Evolutionary conservation across 306 rosid species (phyloP).

Genomic region (Vicia sativa): DNA sequence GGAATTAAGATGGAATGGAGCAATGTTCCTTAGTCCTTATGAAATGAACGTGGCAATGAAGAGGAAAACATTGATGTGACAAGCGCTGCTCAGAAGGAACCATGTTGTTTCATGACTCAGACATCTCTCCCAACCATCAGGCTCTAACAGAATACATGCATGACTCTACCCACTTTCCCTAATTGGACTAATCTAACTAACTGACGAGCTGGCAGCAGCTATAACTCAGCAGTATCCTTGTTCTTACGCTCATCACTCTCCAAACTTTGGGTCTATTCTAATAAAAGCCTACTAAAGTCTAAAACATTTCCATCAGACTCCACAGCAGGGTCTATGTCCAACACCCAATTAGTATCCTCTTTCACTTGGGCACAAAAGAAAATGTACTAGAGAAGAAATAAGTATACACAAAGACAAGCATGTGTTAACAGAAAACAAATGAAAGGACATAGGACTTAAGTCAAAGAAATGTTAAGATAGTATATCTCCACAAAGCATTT

Average conservation of each 20-base stretch:
- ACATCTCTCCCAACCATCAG: background rate
- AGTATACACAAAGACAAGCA: conserved; percentile 6
- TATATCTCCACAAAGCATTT: conserved; percentile 12
- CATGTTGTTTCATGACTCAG: background rate
- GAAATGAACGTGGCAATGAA: background rate
- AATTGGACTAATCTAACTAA: background rate
- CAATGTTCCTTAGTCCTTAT: background rate
- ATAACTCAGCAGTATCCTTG: background rate
- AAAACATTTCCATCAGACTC: background rate
- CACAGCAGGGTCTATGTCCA: background rate
- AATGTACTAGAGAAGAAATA: conserved; percentile 1
- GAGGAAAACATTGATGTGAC: background rate
- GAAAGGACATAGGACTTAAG: background rate
- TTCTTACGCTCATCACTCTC: background rate
- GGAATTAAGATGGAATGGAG: background rate
- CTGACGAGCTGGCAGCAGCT: background rate
- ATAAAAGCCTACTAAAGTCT: background rate
- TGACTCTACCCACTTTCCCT: background rate
- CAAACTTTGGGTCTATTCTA: background rate
- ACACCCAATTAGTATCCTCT: background rate
- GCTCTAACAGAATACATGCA: background rate
- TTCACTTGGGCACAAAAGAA: background rate
- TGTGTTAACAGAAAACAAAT: background rate
- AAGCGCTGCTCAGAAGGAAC: background rate
- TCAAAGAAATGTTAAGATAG: background rate